phyloP scores from a whole-genome alignment of 352 stramenopile genomes.

The Phytopythium delawarense region DNA sequence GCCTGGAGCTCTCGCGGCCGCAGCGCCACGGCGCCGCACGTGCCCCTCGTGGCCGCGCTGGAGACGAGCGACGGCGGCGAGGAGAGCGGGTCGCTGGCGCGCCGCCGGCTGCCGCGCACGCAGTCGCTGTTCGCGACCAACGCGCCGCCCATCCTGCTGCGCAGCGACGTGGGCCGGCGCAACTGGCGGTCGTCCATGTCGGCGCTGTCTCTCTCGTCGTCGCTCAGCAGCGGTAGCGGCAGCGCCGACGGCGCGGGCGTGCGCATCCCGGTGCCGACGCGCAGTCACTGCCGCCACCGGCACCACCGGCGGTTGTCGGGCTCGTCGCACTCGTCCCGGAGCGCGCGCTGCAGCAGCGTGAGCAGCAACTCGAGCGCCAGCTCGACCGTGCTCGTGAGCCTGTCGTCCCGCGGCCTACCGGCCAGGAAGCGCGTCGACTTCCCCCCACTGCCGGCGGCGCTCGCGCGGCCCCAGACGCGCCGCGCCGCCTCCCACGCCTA shows the following conservation, averaged over 20 bases:
- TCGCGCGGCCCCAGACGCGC: neutral
- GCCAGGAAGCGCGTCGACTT: conserved; percentile 6
- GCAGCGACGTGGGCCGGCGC: conserved; percentile 35
- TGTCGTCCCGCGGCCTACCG: conserved; percentile 5
- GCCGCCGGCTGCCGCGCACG: neutral
- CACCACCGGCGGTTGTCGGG: neutral
- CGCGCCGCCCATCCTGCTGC: conserved; percentile 35
- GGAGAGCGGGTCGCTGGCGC: neutral
- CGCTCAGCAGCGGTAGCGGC: conserved; percentile 12
- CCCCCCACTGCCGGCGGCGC: neutral
- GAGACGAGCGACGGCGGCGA: neutral
- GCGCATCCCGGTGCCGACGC: neutral
- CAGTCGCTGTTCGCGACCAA: conserved; percentile 13
- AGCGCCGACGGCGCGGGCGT: neutral
- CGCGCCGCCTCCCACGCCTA: conserved; percentile 2
- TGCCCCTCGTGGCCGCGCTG: neutral
- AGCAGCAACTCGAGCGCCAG: conserved; percentile 11
- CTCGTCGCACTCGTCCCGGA: conserved; percentile 4
- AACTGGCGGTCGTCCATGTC: conserved; percentile 43
- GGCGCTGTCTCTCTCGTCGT: conserved; percentile 36
- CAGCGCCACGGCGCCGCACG: conserved; percentile 3
- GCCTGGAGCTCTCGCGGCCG: conserved; percentile 6
- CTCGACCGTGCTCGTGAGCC: conserved; percentile 8
- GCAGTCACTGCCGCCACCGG: neutral
- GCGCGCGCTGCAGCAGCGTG: conserved; percentile 7